These are phyloP conservation scores for Sphenostylis stenocarpa DNA, from an alignment of 306 rosid species.

Conservation along the genomic window DNA sequence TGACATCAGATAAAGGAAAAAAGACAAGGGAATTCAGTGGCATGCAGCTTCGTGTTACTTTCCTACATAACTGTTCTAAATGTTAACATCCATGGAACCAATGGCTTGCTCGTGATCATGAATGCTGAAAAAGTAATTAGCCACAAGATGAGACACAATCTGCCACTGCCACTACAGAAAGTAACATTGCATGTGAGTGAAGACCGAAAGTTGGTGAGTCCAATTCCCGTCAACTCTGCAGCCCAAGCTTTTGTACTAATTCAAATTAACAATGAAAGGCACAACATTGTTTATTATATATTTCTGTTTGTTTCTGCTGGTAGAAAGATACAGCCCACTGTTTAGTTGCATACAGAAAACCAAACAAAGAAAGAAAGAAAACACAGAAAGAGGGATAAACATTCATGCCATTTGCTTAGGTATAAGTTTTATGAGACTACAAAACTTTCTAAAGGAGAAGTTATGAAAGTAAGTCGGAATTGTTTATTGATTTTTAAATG, in stretches of 20 bases:
- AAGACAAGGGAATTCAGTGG: not conserved
- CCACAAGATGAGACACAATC: not conserved
- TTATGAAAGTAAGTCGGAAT: no score
- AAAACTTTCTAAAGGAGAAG: no score
- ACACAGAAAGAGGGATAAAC: not conserved
- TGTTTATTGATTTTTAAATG: no score
- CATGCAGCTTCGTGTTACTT: not conserved
- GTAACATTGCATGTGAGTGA: constrained; percentile 35
- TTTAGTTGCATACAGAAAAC: constrained; percentile 9
- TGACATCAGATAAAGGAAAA: constrained; percentile 5
- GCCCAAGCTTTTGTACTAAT: constrained; percentile 21
- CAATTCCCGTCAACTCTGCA: constrained; percentile 29
- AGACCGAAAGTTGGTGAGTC: constrained; percentile 34
- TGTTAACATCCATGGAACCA: not conserved
- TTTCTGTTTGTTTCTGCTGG: not conserved
- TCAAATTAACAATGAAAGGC: not conserved
- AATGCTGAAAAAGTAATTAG: not conserved
- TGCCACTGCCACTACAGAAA: constrained; percentile 31
- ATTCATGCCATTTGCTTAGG: not conserved
- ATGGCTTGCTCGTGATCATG: constrained; percentile 5
- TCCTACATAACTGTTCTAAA: not conserved
- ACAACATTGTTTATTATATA: not conserved
- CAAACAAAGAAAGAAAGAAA: not conserved
- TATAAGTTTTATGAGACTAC: no score
- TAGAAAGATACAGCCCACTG: constrained; percentile 2